Evolutionary conservation across 192 early-diverging fungal species (phyloP).

Genomic region (Entrophospora sp.): DNA sequence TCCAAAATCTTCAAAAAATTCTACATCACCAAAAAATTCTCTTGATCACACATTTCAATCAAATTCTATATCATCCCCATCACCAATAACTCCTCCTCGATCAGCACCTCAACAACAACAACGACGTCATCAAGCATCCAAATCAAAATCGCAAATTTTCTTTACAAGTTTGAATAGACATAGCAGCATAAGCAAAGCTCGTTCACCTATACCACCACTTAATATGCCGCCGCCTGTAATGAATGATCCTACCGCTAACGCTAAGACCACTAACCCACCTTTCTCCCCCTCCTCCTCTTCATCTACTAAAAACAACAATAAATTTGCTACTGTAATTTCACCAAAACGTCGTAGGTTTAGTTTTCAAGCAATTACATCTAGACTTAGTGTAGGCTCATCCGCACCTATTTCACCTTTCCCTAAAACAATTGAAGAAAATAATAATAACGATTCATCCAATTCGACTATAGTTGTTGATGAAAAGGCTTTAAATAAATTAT

Average conservation of each 20-base stretch:
- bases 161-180: not conserved
- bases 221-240: slow-evolving; percentile 6
- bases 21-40: not conserved
- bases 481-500: slow-evolving; percentile 12
- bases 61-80: not conserved
- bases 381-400: not conserved
- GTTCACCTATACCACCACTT: not conserved
- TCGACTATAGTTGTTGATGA: not conserved
- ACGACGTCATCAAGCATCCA: not conserved
- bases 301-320: too few species aligned
- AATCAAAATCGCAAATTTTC: too few species aligned
- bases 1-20: not conserved
- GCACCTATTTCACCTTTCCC: not conserved
- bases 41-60: not conserved
- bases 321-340: not conserved
- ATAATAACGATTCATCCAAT: not conserved
- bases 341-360: slow-evolving; percentile 16
- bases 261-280: not conserved
- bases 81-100: not conserved
- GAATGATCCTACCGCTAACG: not conserved
- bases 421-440: slow-evolving; percentile 6
- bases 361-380: slow-evolving; percentile 18
- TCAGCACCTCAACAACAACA: slow-evolving; percentile 4
- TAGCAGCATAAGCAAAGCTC: slow-evolving; percentile 2
- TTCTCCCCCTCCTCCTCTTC: not conserved